Percentiles rank a stretch among this genome's conserved stretches.
Evolutionary conservation across 345 rosid species (phyloP).

Genomic region (Odontarrhena argentea): DNA sequence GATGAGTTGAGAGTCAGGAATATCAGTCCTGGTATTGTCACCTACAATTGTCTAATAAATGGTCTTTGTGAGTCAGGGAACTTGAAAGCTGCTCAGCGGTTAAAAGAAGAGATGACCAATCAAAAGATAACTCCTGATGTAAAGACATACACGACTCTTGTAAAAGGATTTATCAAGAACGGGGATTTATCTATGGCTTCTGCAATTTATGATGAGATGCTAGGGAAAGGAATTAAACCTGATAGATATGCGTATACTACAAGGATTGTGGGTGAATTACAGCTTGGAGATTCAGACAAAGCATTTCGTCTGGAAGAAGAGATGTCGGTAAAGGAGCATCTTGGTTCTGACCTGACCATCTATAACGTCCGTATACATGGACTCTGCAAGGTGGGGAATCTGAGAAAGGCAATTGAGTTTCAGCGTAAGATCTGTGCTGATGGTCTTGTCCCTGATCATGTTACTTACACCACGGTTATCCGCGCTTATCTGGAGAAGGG

Average conservation of each 20-base stretch:
- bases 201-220: conserved; percentile 61
- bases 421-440: conserved; percentile 52
- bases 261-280: conserved; percentile 55
- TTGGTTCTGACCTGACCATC: conserved; percentile 51
- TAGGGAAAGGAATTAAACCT: conserved; percentile 53
- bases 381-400: conserved; percentile 51
- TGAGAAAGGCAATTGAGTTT: conserved; percentile 50
- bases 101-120: conserved; percentile 64
- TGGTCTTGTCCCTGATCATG: conserved; percentile 62
- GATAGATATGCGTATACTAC: conserved; percentile 58
- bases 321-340: conserved; percentile 51
- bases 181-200: conserved; percentile 55
- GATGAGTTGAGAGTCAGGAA: conserved; percentile 50
- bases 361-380: conserved; percentile 64
- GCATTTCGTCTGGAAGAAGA: conserved; percentile 63
- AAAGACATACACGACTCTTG: conserved; percentile 64
- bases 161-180: conserved; percentile 56
- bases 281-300: conserved; percentile 51
- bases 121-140: conserved; percentile 60
- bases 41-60: conserved; percentile 68
- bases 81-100: conserved; percentile 53
- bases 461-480: conserved; percentile 66
- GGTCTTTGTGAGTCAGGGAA: conserved; percentile 67
- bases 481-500: conserved; percentile 59
- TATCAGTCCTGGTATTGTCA: conserved; percentile 51